Evolutionary conservation across 2,329 filamentous ascomycete genomes (phyloP), one percentile per base, ranked within the genome.

Genomic region (Lasiodiplodia sp.): DNA sequence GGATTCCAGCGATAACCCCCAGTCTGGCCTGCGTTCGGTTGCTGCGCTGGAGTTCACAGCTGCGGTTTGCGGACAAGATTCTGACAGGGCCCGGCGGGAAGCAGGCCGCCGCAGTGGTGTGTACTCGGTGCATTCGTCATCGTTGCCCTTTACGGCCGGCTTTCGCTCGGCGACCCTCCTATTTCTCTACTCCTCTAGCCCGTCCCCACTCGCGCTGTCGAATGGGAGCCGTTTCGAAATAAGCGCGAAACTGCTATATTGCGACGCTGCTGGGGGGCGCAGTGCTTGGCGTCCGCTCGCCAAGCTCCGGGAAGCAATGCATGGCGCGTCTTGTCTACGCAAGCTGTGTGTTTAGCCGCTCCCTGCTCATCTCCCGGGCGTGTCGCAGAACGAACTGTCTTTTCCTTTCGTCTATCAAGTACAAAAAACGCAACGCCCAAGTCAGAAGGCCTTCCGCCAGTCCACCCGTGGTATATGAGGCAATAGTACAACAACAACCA

Each of bases 241-340:
- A 31, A 64, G 44, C 60, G 60, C 51, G 47, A 64, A 64, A 64
- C 47, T 38, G 60, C 60, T 64, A 37, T 64, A 64, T 64, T 64
- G 60, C 60, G 60, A 64, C 60, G 60, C 47, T 10, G 60, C 18
- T 31, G 23, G 37, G 56, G 58, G 40, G 40, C 58, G 58, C 58
- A 34, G 58, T 25, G 7, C 58, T 63, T 63, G 58, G 58, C 58
- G 40, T 40, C 25, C 40, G 31, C 40, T 21, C 34, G 58, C 58
- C 58, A 63, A 63, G 58, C 58, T 14, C 18, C 40, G 34, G 53
- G 60, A 64, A 64, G 60, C 60, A 64, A 64, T 64, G 57, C 57
- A 60, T 63, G 58, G 58, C 60, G 60, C 47, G 60, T 64, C 60
- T 64, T 52, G 60, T 40, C 47, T 53, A 64, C 60, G 60, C 60